phyloP scores from a whole-genome alignment of 1,284 basidiomycete genomes.

The Cutaneotrichosporon sp. region DNA sequence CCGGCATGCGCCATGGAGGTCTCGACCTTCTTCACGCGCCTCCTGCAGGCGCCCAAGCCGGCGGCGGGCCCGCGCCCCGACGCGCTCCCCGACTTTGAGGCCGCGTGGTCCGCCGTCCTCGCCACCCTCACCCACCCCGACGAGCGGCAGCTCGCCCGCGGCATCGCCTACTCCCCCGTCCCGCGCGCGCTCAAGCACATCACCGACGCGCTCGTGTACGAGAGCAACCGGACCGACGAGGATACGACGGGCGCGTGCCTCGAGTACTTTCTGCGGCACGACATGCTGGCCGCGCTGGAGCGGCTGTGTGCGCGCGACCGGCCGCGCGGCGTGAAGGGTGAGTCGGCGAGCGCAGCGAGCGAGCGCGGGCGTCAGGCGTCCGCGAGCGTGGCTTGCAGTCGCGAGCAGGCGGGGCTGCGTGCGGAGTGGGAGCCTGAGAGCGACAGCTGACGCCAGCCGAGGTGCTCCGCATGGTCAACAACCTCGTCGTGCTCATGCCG shows the following conservation, averaged over 20 bases:
- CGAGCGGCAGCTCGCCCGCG: slow-evolving; percentile 56
- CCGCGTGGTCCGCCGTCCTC: slow-evolving; percentile 36
- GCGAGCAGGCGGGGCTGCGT: no score
- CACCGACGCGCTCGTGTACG: slow-evolving; percentile 83
- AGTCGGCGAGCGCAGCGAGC: slow-evolving; percentile 7
- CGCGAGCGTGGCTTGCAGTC: neutral
- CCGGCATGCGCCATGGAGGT: slow-evolving; percentile 35
- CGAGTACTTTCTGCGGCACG: slow-evolving; percentile 88
- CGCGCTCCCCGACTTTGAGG: slow-evolving; percentile 42
- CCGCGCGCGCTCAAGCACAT: slow-evolving; percentile 76
- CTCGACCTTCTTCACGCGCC: slow-evolving; percentile 47
- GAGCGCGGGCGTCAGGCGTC: neutral
- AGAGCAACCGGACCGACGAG: slow-evolving; percentile 77
- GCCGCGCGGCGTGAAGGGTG: slow-evolving; percentile 73
- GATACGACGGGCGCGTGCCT: slow-evolving; percentile 82
- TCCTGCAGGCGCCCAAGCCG: slow-evolving; percentile 41
- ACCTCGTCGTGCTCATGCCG: slow-evolving; percentile 83
- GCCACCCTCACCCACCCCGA: slow-evolving; percentile 48
- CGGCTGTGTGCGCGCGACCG: slow-evolving; percentile 78
- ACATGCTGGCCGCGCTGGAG: slow-evolving; percentile 80
- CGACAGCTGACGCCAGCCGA: slow-evolving; percentile 61
- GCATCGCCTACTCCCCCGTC: slow-evolving; percentile 79
- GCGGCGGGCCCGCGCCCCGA: slow-evolving; percentile 28
- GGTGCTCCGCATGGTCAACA: slow-evolving; percentile 77
- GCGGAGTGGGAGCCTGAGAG: no score